Evolutionary conservation across 495 filamentous ascomycete species (phyloP).

Genomic region (Aspergillus diversus): DNA sequence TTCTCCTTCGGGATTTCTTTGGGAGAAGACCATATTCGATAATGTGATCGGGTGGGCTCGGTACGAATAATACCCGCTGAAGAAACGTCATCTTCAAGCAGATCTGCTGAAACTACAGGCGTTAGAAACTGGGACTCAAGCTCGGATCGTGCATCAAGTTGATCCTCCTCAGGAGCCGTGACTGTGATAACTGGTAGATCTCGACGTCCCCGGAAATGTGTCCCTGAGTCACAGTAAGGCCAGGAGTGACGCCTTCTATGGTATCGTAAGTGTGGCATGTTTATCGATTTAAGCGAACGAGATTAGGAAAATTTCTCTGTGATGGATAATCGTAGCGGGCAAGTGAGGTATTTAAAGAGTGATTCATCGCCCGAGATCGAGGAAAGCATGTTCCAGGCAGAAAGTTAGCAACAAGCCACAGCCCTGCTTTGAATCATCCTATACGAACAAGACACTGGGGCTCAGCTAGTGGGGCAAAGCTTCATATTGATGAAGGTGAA

Average conservation of each 20-base stretch:
- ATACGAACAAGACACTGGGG: constrained; percentile 15
- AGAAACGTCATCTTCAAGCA: constrained; percentile 33
- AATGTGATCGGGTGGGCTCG: constrained; percentile 24
- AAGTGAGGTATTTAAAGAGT: constrained; percentile 7
- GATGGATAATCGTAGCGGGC: neutral
- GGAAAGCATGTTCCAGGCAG: constrained; percentile 9
- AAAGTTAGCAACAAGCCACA: constrained; percentile 5
- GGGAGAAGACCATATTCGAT: constrained; percentile 25
- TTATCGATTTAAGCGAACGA: constrained; percentile 1
- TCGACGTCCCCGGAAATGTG: constrained; percentile 8
- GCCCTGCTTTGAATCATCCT: constrained; percentile 13
- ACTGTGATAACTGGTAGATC: constrained; percentile 21
- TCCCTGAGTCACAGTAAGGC: constrained; percentile 42
- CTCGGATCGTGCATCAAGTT: constrained; percentile 24
- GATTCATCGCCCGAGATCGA: neutral
- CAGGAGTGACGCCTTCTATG: constrained; percentile 46
- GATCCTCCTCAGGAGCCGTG: constrained; percentile 19
- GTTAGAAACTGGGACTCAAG: constrained; percentile 25
- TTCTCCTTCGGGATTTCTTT: neutral
- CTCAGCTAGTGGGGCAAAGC: constrained; percentile 1
- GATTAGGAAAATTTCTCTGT: neutral
- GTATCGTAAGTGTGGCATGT: constrained; percentile 36
- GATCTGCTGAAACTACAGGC: constrained; percentile 30
- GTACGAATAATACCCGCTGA: constrained; percentile 43
- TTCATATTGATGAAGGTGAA: constrained; percentile 5